Evolutionary conservation across 2,329 filamentous ascomycete species (phyloP).

Genomic region (Penicillium brasilianum): DNA sequence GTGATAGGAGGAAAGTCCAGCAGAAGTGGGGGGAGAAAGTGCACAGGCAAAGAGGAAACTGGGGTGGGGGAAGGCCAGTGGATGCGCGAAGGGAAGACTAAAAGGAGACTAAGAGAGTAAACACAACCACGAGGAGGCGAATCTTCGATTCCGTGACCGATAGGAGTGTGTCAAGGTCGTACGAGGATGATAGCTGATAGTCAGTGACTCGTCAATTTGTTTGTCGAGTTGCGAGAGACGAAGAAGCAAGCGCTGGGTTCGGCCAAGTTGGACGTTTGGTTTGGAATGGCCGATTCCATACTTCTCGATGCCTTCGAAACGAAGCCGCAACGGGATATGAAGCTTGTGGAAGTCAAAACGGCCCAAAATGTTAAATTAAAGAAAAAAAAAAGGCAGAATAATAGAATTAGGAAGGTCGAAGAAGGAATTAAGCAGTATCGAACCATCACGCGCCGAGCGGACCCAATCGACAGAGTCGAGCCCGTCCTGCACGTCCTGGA

Average conservation of each 20-base stretch:
- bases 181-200: not conserved
- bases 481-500: too few species aligned
- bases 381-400: not conserved
- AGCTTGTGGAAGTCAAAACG: not conserved
- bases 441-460: not conserved
- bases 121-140: not conserved
- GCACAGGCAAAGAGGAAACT: not conserved
- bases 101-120: not conserved
- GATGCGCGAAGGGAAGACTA: too few species aligned
- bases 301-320: not conserved
- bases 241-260: not conserved
- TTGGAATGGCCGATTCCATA: not conserved
- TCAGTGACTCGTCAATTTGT: not conserved
- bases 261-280: not conserved
- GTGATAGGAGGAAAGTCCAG: constrained; percentile 5
- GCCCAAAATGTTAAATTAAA: not conserved
- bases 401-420: constrained; percentile 1
- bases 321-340: not conserved
- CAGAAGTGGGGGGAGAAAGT: not conserved
- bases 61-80: too few species aligned
- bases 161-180: not conserved
- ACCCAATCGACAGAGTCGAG: constrained; percentile 5
- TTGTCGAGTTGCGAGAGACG: not conserved
- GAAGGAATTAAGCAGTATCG: not conserved
- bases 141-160: not conserved